Evolutionary conservation across 352 stramenopile genomes (phyloP).

Genomic region (Chrysophaeum taylorii): DNA sequence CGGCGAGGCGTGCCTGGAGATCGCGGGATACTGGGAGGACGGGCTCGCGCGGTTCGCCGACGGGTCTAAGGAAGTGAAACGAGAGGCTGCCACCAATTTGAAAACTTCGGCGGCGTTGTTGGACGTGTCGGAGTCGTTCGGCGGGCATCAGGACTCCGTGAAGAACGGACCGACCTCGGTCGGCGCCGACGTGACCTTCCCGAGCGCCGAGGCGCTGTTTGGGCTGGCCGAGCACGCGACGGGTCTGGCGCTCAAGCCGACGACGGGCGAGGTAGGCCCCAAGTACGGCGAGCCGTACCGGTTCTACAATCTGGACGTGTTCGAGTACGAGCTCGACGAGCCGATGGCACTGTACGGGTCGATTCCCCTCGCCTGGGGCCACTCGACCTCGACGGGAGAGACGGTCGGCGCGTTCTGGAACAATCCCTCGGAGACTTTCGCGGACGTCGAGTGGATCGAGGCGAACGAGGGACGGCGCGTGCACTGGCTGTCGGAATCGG

Average conservation of each 20-base stretch:
- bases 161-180: conserved; percentile 78
- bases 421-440: conserved; percentile 97
- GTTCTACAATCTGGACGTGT: conserved; percentile 98
- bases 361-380: conserved; percentile 58
- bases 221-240: conserved; percentile 94
- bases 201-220: conserved; percentile 68
- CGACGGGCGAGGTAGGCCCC: conserved; percentile 34
- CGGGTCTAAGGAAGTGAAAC: conserved; percentile 61
- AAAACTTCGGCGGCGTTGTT: too few species aligned
- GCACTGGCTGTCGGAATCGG: conserved; percentile 88
- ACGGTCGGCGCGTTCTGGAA: conserved; percentile 94
- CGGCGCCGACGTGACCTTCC: conserved; percentile 88
- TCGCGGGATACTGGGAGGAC: conserved; percentile 93
- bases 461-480: conserved; percentile 26
- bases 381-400: conserved; percentile 51
- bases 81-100: too few species aligned
- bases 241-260: conserved; percentile 81
- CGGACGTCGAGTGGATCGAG: conserved; percentile 87
- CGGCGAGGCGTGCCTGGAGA: conserved; percentile 37
- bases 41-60: conserved; percentile 91
- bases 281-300: conserved; percentile 90
- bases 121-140: conserved; percentile 87
- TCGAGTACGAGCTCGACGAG: conserved; percentile 97
- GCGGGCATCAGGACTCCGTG: conserved; percentile 74
- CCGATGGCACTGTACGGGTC: conserved; percentile 95